Evolutionary conservation across 2,329 filamentous ascomycete genomes (phyloP).

Genomic region (Paecilomyces sp.): DNA sequence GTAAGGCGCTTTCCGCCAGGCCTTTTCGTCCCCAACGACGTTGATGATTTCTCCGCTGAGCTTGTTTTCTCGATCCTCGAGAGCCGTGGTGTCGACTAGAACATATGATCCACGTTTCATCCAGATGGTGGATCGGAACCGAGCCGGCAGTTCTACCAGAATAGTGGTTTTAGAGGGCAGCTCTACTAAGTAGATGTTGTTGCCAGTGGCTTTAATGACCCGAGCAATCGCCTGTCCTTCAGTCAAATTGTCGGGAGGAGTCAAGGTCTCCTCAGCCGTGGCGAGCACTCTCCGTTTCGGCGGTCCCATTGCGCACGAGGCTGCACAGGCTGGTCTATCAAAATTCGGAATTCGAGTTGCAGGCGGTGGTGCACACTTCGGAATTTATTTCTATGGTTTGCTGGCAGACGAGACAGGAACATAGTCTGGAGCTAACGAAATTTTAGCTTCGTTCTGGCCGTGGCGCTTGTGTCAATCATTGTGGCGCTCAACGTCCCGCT

Average conservation of each 20-base stretch:
- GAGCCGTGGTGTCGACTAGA: slow-evolving; percentile 63
- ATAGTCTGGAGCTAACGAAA: background rate
- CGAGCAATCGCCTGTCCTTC: slow-evolving; percentile 61
- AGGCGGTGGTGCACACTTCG: background rate
- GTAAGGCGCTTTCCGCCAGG: slow-evolving; percentile 81
- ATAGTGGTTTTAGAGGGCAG: slow-evolving; percentile 60
- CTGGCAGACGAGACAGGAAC: background rate
- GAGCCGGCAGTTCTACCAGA: slow-evolving; percentile 72
- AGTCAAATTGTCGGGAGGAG: slow-evolving; percentile 49
- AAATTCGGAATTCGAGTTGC: slow-evolving; percentile 1
- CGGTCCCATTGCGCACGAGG: slow-evolving; percentile 53
- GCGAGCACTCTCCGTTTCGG: slow-evolving; percentile 72
- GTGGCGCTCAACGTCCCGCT: background rate
- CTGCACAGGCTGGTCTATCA: background rate
- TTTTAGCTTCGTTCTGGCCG: background rate
- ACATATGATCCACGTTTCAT: slow-evolving; percentile 86
- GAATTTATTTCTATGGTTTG: slow-evolving; percentile 1
- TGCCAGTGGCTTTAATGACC: slow-evolving; percentile 75
- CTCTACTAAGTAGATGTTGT: slow-evolving; percentile 77
- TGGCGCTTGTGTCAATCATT: background rate
- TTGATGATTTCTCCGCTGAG: slow-evolving; percentile 86
- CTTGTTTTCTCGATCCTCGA: slow-evolving; percentile 65
- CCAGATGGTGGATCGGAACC: slow-evolving; percentile 90
- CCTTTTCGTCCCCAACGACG: slow-evolving; percentile 82
- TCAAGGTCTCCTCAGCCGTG: slow-evolving; percentile 65